phyloP scores from a whole-genome alignment of 1,139 yeast genomes.

The Nakaseomyces glabratus region DNA sequence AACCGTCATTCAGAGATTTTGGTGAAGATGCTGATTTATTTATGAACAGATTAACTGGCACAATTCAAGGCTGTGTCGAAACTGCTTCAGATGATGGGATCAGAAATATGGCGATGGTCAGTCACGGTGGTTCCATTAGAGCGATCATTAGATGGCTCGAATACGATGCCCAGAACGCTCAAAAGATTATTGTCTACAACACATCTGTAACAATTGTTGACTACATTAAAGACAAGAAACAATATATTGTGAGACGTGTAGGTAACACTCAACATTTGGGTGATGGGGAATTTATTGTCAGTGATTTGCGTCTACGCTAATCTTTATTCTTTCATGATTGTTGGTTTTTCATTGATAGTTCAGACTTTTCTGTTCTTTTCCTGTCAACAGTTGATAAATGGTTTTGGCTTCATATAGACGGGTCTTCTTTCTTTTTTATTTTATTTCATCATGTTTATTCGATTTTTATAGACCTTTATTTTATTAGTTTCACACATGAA shows the following conservation, averaged over 20 bases:
- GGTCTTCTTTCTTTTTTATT: background rate
- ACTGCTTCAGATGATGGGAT: constrained; percentile 31
- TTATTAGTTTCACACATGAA: too few relatives aligned
- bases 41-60: constrained; percentile 40
- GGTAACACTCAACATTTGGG: constrained; percentile 63
- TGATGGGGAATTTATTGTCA: constrained; percentile 42
- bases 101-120: constrained; percentile 52
- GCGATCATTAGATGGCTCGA: constrained; percentile 40
- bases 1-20: constrained; percentile 37
- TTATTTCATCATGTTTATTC: background rate
- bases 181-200: constrained; percentile 51
- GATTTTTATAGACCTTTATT: background rate
- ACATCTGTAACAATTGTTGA: constrained; percentile 65
- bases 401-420: too few relatives aligned
- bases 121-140: constrained; percentile 84
- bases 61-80: constrained; percentile 40
- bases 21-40: constrained; percentile 50
- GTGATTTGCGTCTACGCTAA: constrained; percentile 40
- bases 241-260: constrained; percentile 41
- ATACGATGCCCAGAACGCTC: constrained; percentile 34
- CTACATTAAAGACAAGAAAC: constrained; percentile 33
- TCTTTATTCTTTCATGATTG: background rate
- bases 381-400: background rate
- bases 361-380: background rate
- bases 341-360: background rate